Evolutionary conservation across 2,329 filamentous ascomycete species (phyloP), one percentile per base, ranked within the genome.

Genomic region (Diaporthe capsici): DNA sequence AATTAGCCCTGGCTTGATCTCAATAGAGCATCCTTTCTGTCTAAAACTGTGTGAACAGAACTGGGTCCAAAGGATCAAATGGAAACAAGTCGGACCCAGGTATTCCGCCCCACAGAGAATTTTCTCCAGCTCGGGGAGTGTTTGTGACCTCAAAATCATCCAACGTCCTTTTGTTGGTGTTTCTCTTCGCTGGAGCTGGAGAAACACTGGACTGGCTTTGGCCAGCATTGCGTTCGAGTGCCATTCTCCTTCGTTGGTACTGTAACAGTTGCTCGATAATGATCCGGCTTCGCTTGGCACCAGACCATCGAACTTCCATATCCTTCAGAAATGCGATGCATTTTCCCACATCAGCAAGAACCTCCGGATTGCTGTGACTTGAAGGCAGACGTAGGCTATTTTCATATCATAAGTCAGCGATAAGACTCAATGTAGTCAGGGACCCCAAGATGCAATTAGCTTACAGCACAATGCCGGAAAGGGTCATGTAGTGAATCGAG

Each of bases 251-350:
- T 58, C 55, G 55, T 58, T 58, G 55, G 55, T 37, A 9, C 55
- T 58, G 55, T 37, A 58, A 58, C 20, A 58, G 31, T 22, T 58
- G 55, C 55, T 58, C 55, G 55, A 58, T 58, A 31, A 58, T 58
- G 5, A 12, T 9, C 28, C 55, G 55, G 55, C 55, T 58, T n/a
- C 55, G 55, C 55, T 37, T 58, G 28, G 55, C 55, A 9, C 55
- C 55, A 37, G 55, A 58, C 55, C 31, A 58, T 58, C 55, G 55
- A 58, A 37, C 7, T 37, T 58, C 55, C 28, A 58, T 3, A 37
- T 58, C 55, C 28, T 58, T 20, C 31, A 58, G 17, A 12, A 58
- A 58, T 37, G 55, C 17, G 25, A 37, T 20, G 17, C 55, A 58
- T 58, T 58, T 58, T 5, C 9, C 55, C 20, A 58, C 55, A 37